A percentile compares a stretch with the other conserved stretches of the same genome.
phyloP scores from a whole-genome alignment of 441 rosid genomes.

The Erodium moschatum region DNA sequence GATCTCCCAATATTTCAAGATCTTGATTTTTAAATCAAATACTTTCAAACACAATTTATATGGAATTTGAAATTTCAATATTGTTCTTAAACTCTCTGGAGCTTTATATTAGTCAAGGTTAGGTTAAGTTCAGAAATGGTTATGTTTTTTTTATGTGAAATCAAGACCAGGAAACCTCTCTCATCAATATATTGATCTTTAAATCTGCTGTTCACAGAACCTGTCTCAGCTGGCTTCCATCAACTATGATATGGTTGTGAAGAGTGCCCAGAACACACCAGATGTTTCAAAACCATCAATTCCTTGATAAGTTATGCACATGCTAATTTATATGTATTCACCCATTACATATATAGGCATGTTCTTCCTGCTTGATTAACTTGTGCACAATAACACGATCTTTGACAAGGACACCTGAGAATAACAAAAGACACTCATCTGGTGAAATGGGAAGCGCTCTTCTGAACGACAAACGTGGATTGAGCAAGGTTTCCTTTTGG shows the following conservation, averaged over 20 bases:
- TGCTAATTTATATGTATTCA: slow-evolving; percentile 4
- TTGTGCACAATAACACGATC: background rate
- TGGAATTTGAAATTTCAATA: background rate
- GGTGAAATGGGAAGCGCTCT: too few relatives aligned
- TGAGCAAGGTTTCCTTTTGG: too few relatives aligned
- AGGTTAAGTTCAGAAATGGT: background rate
- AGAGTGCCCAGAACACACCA: slow-evolving; percentile 48
- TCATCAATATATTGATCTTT: background rate
- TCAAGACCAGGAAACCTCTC: background rate
- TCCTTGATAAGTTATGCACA: slow-evolving; percentile 24
- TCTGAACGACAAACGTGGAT: too few relatives aligned
- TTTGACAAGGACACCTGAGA: background rate
- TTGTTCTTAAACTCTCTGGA: background rate
- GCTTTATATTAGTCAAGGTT: background rate
- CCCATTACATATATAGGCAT: slow-evolving; percentile 3
- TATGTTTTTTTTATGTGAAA: background rate
- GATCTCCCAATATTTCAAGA: too few relatives aligned
- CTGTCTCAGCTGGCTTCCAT: slow-evolving; percentile 88
- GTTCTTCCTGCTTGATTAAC: background rate
- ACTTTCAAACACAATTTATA: background rate
- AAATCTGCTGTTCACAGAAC: slow-evolving; percentile 42
- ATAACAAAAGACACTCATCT: background rate
- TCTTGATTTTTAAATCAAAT: too few relatives aligned
- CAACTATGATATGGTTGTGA: slow-evolving; percentile 70
- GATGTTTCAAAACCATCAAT: slow-evolving; percentile 42